Percentiles rank a stretch among this genome's conserved stretches.
Evolutionary conservation across 495 filamentous ascomycete species (phyloP).

Genomic region (Lasiosphaeris hirsuta): DNA sequence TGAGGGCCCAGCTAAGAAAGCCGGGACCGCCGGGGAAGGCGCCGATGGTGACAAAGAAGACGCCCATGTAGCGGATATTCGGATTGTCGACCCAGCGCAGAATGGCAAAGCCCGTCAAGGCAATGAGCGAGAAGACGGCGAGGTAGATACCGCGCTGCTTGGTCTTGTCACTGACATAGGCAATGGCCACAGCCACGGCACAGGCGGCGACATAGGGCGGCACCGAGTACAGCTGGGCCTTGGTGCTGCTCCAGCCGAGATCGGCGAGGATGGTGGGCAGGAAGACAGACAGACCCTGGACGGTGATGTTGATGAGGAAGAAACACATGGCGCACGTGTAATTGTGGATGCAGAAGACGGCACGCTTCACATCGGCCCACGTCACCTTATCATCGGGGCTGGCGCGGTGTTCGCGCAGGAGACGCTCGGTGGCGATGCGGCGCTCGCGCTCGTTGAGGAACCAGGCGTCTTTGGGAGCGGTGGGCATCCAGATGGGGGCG

Average conservation of each 20-base stretch:
- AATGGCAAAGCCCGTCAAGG: constrained; percentile 42
- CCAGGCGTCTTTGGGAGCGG: constrained; percentile 46
- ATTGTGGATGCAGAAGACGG: constrained; percentile 43
- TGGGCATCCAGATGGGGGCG: constrained; percentile 54
- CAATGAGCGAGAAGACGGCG: constrained; percentile 41
- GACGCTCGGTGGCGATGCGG: constrained; percentile 39
- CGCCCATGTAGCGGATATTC: constrained; percentile 38
- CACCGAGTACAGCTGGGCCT: constrained; percentile 49
- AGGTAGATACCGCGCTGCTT: constrained; percentile 61
- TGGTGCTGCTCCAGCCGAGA: constrained; percentile 44
- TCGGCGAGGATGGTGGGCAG: constrained; percentile 49
- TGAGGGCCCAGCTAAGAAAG: constrained; percentile 55
- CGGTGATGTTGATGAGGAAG: constrained; percentile 52
- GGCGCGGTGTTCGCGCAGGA: constrained; percentile 38
- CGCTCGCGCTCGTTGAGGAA: constrained; percentile 53
- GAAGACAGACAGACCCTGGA: constrained; percentile 49
- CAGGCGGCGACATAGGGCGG: constrained; percentile 53
- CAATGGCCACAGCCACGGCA: constrained; percentile 54
- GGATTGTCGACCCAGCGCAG: constrained; percentile 25
- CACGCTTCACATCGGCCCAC: constrained; percentile 35
- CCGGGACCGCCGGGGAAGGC: constrained; percentile 53
- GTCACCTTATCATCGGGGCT: constrained; percentile 36
- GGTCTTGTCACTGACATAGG: constrained; percentile 55
- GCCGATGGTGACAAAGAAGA: constrained; percentile 49
- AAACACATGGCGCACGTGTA: constrained; percentile 47